Evolutionary conservation across 768 basidiomycete species (phyloP), one percentile per base, ranked within the genome.

Genomic region (Lactarius quietus): DNA sequence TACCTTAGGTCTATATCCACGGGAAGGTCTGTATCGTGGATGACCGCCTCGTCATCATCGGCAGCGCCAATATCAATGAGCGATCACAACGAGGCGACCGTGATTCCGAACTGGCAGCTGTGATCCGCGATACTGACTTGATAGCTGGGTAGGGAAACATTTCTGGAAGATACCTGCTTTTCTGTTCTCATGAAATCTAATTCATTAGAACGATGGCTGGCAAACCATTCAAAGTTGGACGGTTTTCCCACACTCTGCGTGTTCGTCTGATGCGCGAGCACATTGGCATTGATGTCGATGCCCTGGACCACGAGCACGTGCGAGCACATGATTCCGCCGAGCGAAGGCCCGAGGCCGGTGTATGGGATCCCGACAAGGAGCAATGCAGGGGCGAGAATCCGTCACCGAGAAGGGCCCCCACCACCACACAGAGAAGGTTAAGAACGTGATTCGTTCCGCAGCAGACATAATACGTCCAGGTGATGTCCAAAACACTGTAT

Each of bases 41-140:
- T 74, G 96, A 99, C 74, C 87, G 97, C 59, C 79, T 95, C 63
- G 94, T 86, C 36, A 94, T 97, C 72, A 97, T 97, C 68, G 94
- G 94, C 18, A 95, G 93, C 61, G 96, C 96, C 20, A 98, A 97
- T 74, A 94, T 99, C 79, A 98, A 99, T 73, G 97, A 99, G 74
- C 86, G 97, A 41, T 96, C 93, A 17, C 92, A 93, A 73, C 83
- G 93, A 33, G 97, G 97, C 28, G 96, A 99, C 74, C 88, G 97
- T 33, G 97, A 99, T 75, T 98, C 96, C 3, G 97, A 99, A 74
- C 75, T 98, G 38, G 93, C 94, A 3, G 87, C 92, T 41, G 86
- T 99, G 53, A 92, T 98, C 59, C 82, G 94, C 67, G 97, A 99
- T 72, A 98, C 96, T 3, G 96, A 99, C 72, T 90, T 99, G 91